Conservation (phyloP, 805 yeast genomes). For the Priceomyces fermenticarens region DNA sequence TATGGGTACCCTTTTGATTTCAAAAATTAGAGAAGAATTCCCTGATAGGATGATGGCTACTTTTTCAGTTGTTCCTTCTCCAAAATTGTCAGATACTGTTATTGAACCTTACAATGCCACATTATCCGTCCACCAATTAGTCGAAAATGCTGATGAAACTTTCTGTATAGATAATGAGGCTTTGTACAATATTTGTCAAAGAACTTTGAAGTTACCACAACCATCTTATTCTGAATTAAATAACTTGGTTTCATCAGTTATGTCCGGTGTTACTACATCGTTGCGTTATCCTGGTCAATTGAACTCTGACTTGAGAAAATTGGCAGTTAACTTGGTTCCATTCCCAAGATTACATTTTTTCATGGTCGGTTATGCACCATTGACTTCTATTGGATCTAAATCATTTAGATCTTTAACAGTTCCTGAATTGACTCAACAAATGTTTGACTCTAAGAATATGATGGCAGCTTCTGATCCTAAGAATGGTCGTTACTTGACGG, state of each 20-base stretch:
- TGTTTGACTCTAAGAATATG: conserved; percentile 90
- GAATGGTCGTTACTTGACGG: conserved; percentile 88
- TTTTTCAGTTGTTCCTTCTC: conserved; percentile 89
- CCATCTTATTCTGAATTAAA: conserved; percentile 81
- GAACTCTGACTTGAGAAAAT: conserved; percentile 86
- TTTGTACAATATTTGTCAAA: conserved; percentile 82
- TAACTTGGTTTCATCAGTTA: conserved; percentile 80
- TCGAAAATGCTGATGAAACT: conserved; percentile 88
- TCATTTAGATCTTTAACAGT: conserved; percentile 83
- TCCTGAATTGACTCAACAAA: conserved; percentile 89
- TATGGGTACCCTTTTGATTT: conserved; percentile 85
- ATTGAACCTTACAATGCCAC: conserved; percentile 95
- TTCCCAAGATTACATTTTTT: conserved; percentile 94
- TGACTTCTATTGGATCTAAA: conserved; percentile 76
- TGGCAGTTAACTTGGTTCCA: conserved; percentile 92
- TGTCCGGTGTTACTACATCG: conserved; percentile 95
- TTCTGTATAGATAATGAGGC: conserved; percentile 96
- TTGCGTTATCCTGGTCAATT: conserved; percentile 94
- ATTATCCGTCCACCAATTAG: conserved; percentile 84
- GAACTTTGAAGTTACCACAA: conserved; percentile 74
- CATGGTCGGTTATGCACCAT: conserved; percentile 93
- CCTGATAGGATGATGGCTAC: conserved; percentile 97
- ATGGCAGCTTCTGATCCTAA: conserved; percentile 95
- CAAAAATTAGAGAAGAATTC: conserved; percentile 86
- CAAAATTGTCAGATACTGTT: conserved; percentile 88